Evolutionary conservation across 805 yeast genomes (phyloP).

Genomic region (Lachancea sp.): DNA sequence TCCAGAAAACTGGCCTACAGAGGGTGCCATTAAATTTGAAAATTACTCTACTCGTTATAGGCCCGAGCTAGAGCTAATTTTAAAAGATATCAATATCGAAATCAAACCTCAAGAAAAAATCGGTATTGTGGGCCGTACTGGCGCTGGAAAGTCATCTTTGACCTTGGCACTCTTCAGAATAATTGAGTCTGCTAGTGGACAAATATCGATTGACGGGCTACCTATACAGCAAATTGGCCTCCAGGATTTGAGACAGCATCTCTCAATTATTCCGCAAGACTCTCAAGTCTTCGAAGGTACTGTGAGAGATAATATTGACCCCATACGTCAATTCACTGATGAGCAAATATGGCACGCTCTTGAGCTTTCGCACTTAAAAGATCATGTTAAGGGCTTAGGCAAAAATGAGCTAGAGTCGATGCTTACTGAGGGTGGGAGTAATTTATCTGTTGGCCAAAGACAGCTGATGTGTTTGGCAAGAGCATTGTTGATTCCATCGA

Average conservation of each 20-base stretch:
- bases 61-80: slow-evolving; percentile 69
- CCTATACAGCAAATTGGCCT: slow-evolving; percentile 65
- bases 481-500: slow-evolving; percentile 58
- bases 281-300: slow-evolving; percentile 89
- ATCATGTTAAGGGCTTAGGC: slow-evolving; percentile 51
- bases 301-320: slow-evolving; percentile 80
- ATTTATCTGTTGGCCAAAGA: slow-evolving; percentile 71
- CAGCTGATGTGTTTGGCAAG: slow-evolving; percentile 78
- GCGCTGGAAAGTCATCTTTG: slow-evolving; percentile 89
- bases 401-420: slow-evolving; percentile 50
- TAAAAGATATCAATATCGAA: slow-evolving; percentile 57
- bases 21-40: slow-evolving; percentile 60
- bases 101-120: slow-evolving; percentile 74
- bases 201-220: slow-evolving; percentile 63
- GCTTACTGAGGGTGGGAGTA: slow-evolving; percentile 62
- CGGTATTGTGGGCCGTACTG: slow-evolving; percentile 96
- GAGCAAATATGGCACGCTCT: slow-evolving; percentile 79
- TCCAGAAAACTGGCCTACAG: slow-evolving; percentile 61
- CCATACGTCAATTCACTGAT: slow-evolving; percentile 59
- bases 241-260: slow-evolving; percentile 64
- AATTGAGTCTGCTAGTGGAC: slow-evolving; percentile 70
- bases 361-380: slow-evolving; percentile 70
- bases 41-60: slow-evolving; percentile 82
- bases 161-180: slow-evolving; percentile 80
- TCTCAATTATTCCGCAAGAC: slow-evolving; percentile 90